These are phyloP conservation scores for Clitoria ternatea DNA, from an alignment of 306 rosid genomes.

Conservation along the genomic window DNA sequence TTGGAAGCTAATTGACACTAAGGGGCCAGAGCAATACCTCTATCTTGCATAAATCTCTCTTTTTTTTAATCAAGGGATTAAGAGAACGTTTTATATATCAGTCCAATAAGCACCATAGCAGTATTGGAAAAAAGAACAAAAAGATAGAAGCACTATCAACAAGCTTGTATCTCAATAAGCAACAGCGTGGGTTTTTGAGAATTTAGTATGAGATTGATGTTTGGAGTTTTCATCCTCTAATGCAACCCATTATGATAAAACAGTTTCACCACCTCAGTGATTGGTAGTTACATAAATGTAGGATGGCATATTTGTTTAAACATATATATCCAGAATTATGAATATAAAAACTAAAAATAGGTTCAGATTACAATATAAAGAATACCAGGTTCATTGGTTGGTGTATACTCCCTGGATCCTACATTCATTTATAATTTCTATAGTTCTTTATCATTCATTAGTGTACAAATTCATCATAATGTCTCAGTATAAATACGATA, in stretches of 20 bases:
- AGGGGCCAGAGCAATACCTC: background rate
- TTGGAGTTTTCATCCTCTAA: background rate
- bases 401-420: too few species aligned
- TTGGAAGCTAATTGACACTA: background rate
- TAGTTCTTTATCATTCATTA: too few species aligned
- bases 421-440: too few species aligned
- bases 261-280: background rate
- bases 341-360: too few species aligned
- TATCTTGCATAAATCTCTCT: background rate
- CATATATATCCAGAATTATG: background rate
- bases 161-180: too few species aligned
- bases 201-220: too few species aligned
- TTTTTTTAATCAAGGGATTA: background rate
- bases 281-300: background rate
- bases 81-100: background rate
- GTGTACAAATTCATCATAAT: too few species aligned
- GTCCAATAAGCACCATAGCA: background rate
- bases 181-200: too few species aligned
- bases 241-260: background rate
- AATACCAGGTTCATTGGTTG: too few species aligned
- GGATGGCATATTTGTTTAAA: background rate
- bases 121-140: too few species aligned
- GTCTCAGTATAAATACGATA: too few species aligned
- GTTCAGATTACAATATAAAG: too few species aligned
- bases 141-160: background rate